Evolutionary conservation across 225 moss, liverwort and hornwort species (phyloP).

Genomic region (Bryoerythrophyllum caledonicum): DNA sequence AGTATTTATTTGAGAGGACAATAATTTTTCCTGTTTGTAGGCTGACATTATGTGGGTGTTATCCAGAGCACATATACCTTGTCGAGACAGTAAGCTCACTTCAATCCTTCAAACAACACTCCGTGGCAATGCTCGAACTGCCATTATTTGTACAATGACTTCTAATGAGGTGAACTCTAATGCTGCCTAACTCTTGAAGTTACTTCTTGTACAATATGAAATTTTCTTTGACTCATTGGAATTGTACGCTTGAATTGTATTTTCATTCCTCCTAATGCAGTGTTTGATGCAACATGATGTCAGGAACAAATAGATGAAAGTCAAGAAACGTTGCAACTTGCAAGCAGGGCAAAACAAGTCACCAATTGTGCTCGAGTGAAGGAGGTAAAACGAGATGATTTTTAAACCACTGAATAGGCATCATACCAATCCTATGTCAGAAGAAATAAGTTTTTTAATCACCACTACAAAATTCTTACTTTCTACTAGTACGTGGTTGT

Average conservation of each 20-base stretch:
- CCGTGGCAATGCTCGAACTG: slow-evolving; percentile 94
- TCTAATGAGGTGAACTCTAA: slow-evolving; percentile 69
- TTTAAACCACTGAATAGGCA: background rate
- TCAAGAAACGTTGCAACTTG: slow-evolving; percentile 93
- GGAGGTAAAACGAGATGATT: slow-evolving; percentile 49
- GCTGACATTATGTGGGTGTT: slow-evolving; percentile 5
- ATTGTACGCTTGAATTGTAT: background rate
- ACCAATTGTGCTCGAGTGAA: slow-evolving; percentile 97
- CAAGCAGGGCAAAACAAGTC: slow-evolving; percentile 91
- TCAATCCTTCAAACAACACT: slow-evolving; percentile 91
- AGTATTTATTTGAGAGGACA: too few species aligned
- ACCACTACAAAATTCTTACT: slow-evolving; percentile 16
- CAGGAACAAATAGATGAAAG: slow-evolving; percentile 99
- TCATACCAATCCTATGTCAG: background rate
- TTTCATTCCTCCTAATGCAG: slow-evolving; percentile 3
- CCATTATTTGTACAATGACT: slow-evolving; percentile 95
- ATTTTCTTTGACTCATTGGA: background rate
- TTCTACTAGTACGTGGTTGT: slow-evolving; percentile 30
- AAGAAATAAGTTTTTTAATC: background rate
- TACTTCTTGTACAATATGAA: background rate
- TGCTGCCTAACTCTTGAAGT: background rate
- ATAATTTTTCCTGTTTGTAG: background rate
- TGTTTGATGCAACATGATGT: slow-evolving; percentile 6
- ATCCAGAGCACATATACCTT: slow-evolving; percentile 84
- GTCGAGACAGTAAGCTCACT: slow-evolving; percentile 92